Base-by-base conservation (phyloP, 345 rosid genomes). In the Syzygium aqueum region DNA sequence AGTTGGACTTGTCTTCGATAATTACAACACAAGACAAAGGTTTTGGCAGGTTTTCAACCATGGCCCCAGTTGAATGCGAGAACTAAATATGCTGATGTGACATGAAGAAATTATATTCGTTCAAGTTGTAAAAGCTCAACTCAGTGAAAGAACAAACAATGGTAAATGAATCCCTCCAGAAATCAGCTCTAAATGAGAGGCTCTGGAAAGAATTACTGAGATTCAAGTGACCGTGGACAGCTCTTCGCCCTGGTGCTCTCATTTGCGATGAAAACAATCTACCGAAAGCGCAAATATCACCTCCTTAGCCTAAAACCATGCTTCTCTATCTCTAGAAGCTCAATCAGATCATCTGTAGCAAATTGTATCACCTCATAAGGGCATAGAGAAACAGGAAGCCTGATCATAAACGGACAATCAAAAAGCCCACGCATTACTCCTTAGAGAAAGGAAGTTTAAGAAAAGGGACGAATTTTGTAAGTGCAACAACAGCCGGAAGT, bases 361-460 rank as follows among this genome's bases (percentile, higher is more conserved):
- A 90, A 92, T 89, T 96, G 93, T 88, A 94, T 97, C 54, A 94
- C 94, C 91, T 94, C 93, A 88, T 95, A 94, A 88, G 85, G 93
- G 91, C 98, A 97, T 90, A 95, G 97, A 91, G 94, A 93, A 97
- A 88, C 92, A 92, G n/a, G 93, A 89, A 93, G 94, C 99, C 98
- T 97, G 87, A 80, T 73, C 37, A 85, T 86, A 86, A 49, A 84
- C 65, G 12, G 88, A 86, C 85, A 84, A 77, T 51, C 85, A 87
- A 84, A 51, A 49, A 27, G 77, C n/a, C n/a, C 84, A 33, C 12
- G 80, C 46, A 5, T 67, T 67, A 19, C 49, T 67, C 80, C 80
- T 33, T 67, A 17, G 78, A 67, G 10, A 65, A 65, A 65, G 40
- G 77, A 28, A 65, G 40, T 28, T 65, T 4, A 28, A 65, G 21